These are phyloP conservation scores for Trichosporon asahii DNA, from an alignment of 1,284 basidiomycete genomes.

Conservation along the genomic window DNA sequence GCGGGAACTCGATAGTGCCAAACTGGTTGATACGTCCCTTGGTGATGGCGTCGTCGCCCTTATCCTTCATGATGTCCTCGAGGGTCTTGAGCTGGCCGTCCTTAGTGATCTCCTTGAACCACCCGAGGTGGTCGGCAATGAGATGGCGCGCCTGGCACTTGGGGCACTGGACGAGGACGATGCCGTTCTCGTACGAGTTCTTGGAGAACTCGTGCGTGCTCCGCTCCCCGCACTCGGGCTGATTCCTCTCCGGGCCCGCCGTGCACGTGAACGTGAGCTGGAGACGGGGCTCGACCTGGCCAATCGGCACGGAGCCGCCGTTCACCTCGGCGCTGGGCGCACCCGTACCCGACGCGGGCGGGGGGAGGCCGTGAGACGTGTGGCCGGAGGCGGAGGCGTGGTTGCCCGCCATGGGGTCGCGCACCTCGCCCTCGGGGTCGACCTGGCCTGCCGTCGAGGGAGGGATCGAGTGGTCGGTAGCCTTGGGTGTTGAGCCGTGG, in stretches of 20 bases:
- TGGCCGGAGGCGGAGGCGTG: conserved; percentile 11
- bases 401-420: conserved; percentile 18
- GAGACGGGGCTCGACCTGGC: conserved; percentile 43
- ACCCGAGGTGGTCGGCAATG: conserved; percentile 86
- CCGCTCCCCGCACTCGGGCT: conserved; percentile 66
- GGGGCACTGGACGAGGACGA: conserved; percentile 90
- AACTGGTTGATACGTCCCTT: conserved; percentile 58
- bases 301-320: conserved; percentile 23
- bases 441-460: not conserved
- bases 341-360: not conserved
- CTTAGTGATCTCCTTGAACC: conserved; percentile 68
- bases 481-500: not conserved
- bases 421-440: conserved; percentile 7
- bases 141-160: conserved; percentile 82
- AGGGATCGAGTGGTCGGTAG: conserved; percentile 1
- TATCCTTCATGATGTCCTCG: conserved; percentile 72
- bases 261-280: conserved; percentile 83
- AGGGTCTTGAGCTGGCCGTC: conserved; percentile 70
- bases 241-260: conserved; percentile 48
- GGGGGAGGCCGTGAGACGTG: conserved; percentile 25
- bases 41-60: conserved; percentile 66
- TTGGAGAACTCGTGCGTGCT: conserved; percentile 86
- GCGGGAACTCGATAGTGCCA: conserved; percentile 53
- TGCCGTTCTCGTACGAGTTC: conserved; percentile 77
- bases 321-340: conserved; percentile 21